Evolutionary conservation across 2,329 filamentous ascomycete genomes (phyloP).

Genomic region (Pseudocercospora eumusae): DNA sequence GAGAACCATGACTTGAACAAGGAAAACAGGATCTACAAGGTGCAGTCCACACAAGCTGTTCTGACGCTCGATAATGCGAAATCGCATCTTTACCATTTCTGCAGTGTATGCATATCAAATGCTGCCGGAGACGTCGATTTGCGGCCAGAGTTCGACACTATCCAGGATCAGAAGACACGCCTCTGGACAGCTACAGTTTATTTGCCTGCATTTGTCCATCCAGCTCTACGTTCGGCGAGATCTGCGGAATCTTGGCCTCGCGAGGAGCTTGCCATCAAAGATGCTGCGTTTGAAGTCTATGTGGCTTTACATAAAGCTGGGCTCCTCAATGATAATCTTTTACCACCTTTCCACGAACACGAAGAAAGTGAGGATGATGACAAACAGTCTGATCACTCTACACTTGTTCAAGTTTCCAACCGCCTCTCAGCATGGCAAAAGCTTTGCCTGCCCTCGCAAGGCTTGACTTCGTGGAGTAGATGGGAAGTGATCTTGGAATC

Average conservation of each 20-base stretch:
- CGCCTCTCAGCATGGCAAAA: slow-evolving; percentile 3
- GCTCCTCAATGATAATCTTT: slow-evolving; percentile 73
- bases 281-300: slow-evolving; percentile 83
- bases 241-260: slow-evolving; percentile 65
- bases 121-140: slow-evolving; percentile 62
- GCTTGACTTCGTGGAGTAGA: not conserved
- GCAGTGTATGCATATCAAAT: slow-evolving; percentile 57
- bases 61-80: slow-evolving; percentile 73
- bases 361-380: slow-evolving; percentile 25
- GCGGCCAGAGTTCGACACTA: slow-evolving; percentile 65
- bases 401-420: slow-evolving; percentile 28
- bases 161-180: slow-evolving; percentile 39
- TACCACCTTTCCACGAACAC: slow-evolving; percentile 57
- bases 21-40: slow-evolving; percentile 46
- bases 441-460: not conserved
- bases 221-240: slow-evolving; percentile 56
- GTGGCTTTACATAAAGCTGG: slow-evolving; percentile 66
- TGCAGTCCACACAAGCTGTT: slow-evolving; percentile 58
- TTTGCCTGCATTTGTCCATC: slow-evolving; percentile 70
- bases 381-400: slow-evolving; percentile 33
- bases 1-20: slow-evolving; percentile 52
- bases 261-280: slow-evolving; percentile 72
- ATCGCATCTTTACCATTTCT: slow-evolving; percentile 81
- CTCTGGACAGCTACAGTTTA: slow-evolving; percentile 62
- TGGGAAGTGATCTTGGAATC: not conserved